phyloP scores from a whole-genome alignment of 495 filamentous ascomycete species.

The Penicillium robsamsonii region DNA sequence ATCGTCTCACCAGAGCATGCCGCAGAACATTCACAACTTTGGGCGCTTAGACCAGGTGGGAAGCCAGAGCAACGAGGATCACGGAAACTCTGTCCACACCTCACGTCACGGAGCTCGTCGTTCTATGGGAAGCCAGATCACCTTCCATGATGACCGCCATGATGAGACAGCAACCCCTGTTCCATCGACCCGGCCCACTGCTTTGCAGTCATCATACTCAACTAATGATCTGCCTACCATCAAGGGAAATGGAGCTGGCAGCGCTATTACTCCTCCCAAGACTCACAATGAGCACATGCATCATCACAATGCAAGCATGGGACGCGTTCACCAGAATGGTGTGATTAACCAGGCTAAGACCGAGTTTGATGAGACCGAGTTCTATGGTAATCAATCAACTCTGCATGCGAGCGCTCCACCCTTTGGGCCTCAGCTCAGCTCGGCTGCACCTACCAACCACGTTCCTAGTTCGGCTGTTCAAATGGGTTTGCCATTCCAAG shows the following conservation, averaged over 20 bases:
- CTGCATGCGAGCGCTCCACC: constrained; percentile 75
- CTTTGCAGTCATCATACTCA: constrained; percentile 81
- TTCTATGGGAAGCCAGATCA: constrained; percentile 55
- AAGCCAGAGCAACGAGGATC: constrained; percentile 23
- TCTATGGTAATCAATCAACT: constrained; percentile 52
- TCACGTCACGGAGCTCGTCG: constrained; percentile 43
- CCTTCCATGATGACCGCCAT: constrained; percentile 31
- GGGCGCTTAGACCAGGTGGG: constrained; percentile 38
- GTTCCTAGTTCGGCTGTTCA: constrained; percentile 21
- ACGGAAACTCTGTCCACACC: constrained; percentile 16
- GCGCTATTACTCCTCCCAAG: constrained; percentile 56
- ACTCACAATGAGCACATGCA: constrained; percentile 74
- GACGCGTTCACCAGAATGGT: constrained; percentile 66
- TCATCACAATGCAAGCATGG: constrained; percentile 77
- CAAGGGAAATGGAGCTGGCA: constrained; percentile 56
- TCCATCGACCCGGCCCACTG: constrained; percentile 32
- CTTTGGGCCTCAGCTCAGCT: constrained; percentile 53
- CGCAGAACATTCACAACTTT: constrained; percentile 54
- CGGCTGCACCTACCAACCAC: constrained; percentile 19
- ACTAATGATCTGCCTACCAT: constrained; percentile 86
- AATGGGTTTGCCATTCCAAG: constrained; percentile 27
- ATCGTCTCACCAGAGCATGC: constrained; percentile 75
- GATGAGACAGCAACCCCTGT: constrained; percentile 28
- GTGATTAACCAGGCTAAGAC: constrained; percentile 62
- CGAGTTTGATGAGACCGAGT: constrained; percentile 45